Evolutionary conservation across 495 filamentous ascomycete species (phyloP), one percentile per base, ranked within the genome.

Genomic region (Amphirosellinia nigrospora): DNA sequence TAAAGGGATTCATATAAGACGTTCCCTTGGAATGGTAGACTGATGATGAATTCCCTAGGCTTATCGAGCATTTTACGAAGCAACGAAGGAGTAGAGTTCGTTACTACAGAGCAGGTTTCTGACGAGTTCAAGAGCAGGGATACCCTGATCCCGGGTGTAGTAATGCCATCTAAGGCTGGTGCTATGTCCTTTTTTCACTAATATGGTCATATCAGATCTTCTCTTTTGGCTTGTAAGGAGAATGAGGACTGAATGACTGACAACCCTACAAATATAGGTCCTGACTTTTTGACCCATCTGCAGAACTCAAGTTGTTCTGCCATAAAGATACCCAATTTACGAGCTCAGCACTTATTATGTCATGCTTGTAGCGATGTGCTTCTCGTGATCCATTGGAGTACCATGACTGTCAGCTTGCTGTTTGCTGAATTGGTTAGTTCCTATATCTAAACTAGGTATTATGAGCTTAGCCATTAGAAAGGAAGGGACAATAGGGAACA

Each of bases 111-210:
- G 65, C 79, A 87, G 67, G 87, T 88, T 71, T 82, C 77, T 16
- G 82, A 86, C 52, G 83, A 86, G 34, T 88, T 86, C 74, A 88
- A 86, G 56, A 84, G 79, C 62, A 91, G 87, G 77, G 91, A 91
- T 70, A 78, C 82, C n/a, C 88, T 90, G 15, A 85, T 87, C 9
- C 80, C 77, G 46, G 90, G 89, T 1, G 90, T 90, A 2, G 72
- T 88, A 71, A 85, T 92, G 84, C 91, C 91, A 9, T 89, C 88
- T 28, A 77, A 82, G 38, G 70, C n/a, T n/a, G n/a, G n/a, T n/a
- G n/a, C n/a, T n/a, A n/a, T n/a, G n/a, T n/a, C n/a, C n/a, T n/a
- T n/a, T n/a, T n/a, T n/a, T n/a, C n/a, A n/a, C n/a, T n/a, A n/a
- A n/a, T n/a, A n/a, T n/a, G n/a, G n/a, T n/a, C n/a, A n/a, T n/a